Conservation (phyloP, 2,329 filamentous ascomycete species). For the Metarhizium brunneum region DNA sequence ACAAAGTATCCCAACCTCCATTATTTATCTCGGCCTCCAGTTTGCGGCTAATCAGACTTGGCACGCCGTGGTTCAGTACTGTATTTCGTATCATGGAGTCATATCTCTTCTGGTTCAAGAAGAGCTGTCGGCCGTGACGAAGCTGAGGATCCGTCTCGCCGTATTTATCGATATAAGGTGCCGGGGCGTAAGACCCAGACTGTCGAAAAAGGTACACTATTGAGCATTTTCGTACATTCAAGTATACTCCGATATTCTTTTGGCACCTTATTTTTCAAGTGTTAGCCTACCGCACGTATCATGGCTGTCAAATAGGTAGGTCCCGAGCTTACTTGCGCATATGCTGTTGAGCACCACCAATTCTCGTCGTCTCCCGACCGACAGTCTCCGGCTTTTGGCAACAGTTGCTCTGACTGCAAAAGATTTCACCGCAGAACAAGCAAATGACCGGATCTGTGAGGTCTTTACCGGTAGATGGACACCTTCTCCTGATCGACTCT, state of each 20-base stretch:
- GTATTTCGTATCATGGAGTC: slow-evolving; percentile 77
- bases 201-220: slow-evolving; percentile 76
- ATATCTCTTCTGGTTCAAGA: slow-evolving; percentile 88
- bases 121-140: slow-evolving; percentile 77
- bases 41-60: slow-evolving; percentile 80
- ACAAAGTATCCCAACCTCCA: slow-evolving; percentile 82
- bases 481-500: slow-evolving; percentile 74
- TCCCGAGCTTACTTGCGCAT: slow-evolving; percentile 60
- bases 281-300: neutral
- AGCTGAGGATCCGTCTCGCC: slow-evolving; percentile 93
- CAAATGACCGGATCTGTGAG: slow-evolving; percentile 86
- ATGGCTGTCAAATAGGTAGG: neutral
- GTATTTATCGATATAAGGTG: slow-evolving; percentile 92
- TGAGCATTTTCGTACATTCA: slow-evolving; percentile 94
- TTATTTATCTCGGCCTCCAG: slow-evolving; percentile 95
- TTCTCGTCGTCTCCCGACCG: slow-evolving; percentile 33
- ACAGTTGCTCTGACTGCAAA: slow-evolving; percentile 90
- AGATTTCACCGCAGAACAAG: slow-evolving; percentile 91
- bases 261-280: slow-evolving; percentile 55
- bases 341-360: slow-evolving; percentile 87
- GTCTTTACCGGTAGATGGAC: slow-evolving; percentile 85
- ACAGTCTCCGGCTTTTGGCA: slow-evolving; percentile 59
- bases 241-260: slow-evolving; percentile 81
- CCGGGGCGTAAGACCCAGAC: slow-evolving; percentile 75
- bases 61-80: slow-evolving; percentile 80